Percentiles rank a stretch among this genome's conserved stretches.
phyloP scores from a whole-genome alignment of 345 rosid species.

The Pugionium dolabratum region DNA sequence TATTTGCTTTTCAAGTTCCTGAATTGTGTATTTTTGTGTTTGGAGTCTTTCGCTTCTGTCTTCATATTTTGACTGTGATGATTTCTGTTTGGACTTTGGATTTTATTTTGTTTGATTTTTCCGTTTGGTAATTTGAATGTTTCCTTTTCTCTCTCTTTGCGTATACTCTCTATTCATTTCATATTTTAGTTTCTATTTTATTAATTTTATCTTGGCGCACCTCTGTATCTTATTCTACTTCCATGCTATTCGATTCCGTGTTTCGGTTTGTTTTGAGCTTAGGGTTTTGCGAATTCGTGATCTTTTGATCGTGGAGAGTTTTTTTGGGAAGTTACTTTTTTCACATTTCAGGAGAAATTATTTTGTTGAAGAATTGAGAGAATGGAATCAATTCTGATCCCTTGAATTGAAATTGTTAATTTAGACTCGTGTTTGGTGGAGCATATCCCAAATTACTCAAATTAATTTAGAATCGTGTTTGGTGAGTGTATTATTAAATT shows the following conservation, averaged over 20 bases:
- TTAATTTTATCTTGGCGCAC: conserved; percentile 14
- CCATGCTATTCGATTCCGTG: background rate
- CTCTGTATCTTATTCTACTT: background rate
- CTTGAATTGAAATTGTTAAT: conserved; percentile 4
- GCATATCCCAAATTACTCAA: background rate
- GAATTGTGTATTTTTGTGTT: too few relatives aligned
- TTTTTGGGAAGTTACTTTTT: background rate
- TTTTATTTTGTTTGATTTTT: conserved; percentile 8
- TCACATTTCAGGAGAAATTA: background rate
- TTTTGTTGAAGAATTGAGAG: background rate
- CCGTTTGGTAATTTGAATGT: background rate
- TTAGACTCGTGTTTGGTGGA: conserved; percentile 7
- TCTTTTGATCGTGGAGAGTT: background rate
- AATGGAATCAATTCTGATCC: conserved; percentile 5
- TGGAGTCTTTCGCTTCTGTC: too few relatives aligned
- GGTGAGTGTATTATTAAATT: too few relatives aligned
- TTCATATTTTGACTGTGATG: too few relatives aligned
- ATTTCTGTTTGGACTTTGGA: too few relatives aligned
- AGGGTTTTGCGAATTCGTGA: conserved; percentile 24
- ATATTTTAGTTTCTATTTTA: conserved; percentile 20
- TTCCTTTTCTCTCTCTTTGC: background rate
- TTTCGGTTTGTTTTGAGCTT: background rate
- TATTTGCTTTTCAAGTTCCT: too few relatives aligned
- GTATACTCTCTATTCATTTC: background rate
- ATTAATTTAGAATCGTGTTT: too few relatives aligned